A percentile compares a stretch with the other conserved stretches of the same genome.
phyloP scores from a whole-genome alignment of 108 stramenopile genomes.

The Schizochytrium sp. region DNA sequence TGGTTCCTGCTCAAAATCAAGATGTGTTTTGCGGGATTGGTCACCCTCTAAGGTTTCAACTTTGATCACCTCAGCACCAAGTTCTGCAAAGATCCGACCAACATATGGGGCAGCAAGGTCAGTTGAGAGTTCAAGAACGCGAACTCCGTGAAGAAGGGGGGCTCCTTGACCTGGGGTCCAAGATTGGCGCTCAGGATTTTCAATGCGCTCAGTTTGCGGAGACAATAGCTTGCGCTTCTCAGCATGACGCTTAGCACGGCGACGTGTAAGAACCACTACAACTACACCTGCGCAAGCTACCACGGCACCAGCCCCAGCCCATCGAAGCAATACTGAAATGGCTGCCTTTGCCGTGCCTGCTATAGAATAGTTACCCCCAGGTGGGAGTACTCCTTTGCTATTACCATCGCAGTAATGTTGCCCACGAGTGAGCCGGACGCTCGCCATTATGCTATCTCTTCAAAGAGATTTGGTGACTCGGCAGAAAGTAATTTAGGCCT shows the following conservation, averaged over 20 bases:
- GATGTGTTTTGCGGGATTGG: not conserved
- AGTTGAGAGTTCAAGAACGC: constrained; percentile 20
- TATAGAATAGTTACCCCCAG: not conserved
- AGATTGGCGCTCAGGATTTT: not conserved
- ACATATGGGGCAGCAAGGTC: not conserved
- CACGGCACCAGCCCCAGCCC: not conserved
- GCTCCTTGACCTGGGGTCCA: not conserved
- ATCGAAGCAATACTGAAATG: not conserved
- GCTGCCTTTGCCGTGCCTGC: not conserved
- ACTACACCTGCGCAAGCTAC: not conserved
- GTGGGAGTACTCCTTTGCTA: not conserved
- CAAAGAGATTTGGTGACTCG: no score
- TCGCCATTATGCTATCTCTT: not conserved
- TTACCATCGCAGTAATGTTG: not conserved
- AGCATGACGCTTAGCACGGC: not conserved
- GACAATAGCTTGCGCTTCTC: not conserved
- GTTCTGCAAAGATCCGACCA: not conserved
- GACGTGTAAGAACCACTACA: not conserved
- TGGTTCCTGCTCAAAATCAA: not conserved
- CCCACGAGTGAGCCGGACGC: constrained; percentile 8
- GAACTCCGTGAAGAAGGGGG: not conserved
- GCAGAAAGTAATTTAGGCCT: no score
- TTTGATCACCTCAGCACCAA: constrained; percentile 57
- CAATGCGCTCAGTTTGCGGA: not conserved
- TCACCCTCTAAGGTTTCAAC: constrained; percentile 34